These are phyloP conservation scores for Ensete glaucum DNA, from an alignment of 176 grass and related monocot species.

Conservation along the genomic window DNA sequence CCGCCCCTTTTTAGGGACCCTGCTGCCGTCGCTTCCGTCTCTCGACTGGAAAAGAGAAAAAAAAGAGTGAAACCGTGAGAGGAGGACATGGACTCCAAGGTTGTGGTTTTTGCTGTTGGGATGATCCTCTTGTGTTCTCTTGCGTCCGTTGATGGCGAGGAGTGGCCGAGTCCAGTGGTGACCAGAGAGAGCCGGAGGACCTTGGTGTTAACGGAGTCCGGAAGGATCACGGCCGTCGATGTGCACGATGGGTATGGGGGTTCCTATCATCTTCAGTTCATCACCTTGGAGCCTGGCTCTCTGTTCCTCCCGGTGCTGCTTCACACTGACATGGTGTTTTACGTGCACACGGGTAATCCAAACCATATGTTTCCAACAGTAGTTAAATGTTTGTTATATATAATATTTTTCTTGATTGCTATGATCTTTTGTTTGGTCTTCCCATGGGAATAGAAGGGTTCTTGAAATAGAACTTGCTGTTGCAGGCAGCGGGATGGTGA, in stretches of 20 bases:
- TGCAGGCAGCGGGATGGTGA: neutral
- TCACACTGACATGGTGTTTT: slow-evolving; percentile 75
- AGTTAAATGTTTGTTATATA: too few species aligned
- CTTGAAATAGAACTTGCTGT: neutral
- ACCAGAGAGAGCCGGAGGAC: slow-evolving; percentile 45
- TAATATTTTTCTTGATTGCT: too few species aligned
- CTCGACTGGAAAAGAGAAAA: too few species aligned
- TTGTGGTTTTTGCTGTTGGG: neutral
- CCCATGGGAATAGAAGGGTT: too few species aligned
- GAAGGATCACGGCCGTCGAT: slow-evolving; percentile 48
- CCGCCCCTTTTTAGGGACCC: neutral
- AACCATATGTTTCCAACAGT: too few species aligned
- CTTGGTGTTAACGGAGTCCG: slow-evolving; percentile 39
- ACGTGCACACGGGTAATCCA: slow-evolving; percentile 60
- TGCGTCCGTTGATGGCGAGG: neutral
- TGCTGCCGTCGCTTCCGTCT: too few species aligned
- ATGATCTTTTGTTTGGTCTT: too few species aligned
- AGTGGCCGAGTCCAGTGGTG: slow-evolving; percentile 27
- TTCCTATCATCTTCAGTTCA: slow-evolving; percentile 68
- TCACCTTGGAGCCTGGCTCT: slow-evolving; percentile 68
- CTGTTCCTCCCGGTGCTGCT: slow-evolving; percentile 76
- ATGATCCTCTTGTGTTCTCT: neutral
- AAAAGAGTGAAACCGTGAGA: too few species aligned
- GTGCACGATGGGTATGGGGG: slow-evolving; percentile 43
- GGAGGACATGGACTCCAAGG: neutral